Percentiles rank a stretch among this genome's conserved stretches.
phyloP scores from a whole-genome alignment of 108 stramenopile genomes.

The Craspedostauros australis region DNA sequence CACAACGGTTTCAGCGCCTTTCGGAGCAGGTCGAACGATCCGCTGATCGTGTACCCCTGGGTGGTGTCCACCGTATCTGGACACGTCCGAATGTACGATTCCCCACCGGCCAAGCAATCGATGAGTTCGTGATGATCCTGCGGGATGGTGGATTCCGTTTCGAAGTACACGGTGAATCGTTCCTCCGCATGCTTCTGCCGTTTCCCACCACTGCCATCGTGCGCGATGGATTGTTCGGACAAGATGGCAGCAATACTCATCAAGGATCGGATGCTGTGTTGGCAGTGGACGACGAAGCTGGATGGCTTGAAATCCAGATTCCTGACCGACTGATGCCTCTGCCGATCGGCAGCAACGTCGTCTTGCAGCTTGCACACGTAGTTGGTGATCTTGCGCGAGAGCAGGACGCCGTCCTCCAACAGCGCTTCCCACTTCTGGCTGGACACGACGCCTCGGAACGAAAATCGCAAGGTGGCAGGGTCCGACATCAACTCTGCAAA shows the following conservation, averaged over 20 bases:
- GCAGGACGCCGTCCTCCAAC: slow-evolving; percentile 11
- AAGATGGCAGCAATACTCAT: no score
- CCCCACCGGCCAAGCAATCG: slow-evolving; percentile 13
- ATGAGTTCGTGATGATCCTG: slow-evolving; percentile 17
- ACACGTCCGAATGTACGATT: slow-evolving; percentile 17
- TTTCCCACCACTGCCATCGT: no score
- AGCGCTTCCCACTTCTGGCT: slow-evolving; percentile 12
- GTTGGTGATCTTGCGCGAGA: slow-evolving; percentile 11
- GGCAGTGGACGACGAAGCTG: no score
- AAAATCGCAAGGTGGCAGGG: neutral
- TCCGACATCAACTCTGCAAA: slow-evolving; percentile 6
- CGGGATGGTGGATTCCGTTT: slow-evolving; percentile 7
- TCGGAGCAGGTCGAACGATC: slow-evolving; percentile 9
- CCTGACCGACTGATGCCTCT: no score
- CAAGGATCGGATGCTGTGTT: no score
- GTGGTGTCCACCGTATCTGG: slow-evolving; percentile 15
- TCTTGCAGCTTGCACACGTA: slow-evolving; percentile 15
- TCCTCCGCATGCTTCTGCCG: slow-evolving; percentile 3
- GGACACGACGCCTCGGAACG: slow-evolving; percentile 1
- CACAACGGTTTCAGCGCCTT: slow-evolving; percentile 4
- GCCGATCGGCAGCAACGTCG: no score
- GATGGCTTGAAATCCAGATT: no score
- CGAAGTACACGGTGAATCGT: slow-evolving; percentile 14
- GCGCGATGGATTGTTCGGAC: no score
- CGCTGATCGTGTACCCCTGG: slow-evolving; percentile 20